Percentiles rank a stretch among this genome's conserved stretches.
Evolutionary conservation across 305 asterid genomes (phyloP).

Genomic region (Fraxinus dipetala): DNA sequence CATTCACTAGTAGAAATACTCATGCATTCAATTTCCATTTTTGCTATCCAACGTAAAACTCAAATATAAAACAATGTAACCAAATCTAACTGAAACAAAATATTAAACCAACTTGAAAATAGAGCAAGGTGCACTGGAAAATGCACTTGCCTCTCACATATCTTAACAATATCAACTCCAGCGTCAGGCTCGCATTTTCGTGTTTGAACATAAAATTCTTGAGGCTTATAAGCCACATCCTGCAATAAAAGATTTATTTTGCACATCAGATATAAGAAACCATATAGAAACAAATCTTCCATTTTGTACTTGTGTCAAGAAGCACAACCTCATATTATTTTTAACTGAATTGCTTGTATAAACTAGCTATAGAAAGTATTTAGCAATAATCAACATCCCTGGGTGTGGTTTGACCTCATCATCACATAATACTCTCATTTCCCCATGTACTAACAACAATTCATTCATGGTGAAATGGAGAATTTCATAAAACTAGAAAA

Average conservation of each 20-base stretch:
- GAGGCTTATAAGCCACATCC: conserved; percentile 96
- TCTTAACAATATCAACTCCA: conserved; percentile 62
- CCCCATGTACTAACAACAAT: neutral
- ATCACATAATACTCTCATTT: neutral
- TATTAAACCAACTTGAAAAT: neutral
- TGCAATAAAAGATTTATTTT: conserved; percentile 21
- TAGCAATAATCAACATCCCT: neutral
- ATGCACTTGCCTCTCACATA: conserved; percentile 71
- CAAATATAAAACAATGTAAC: neutral
- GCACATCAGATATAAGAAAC: neutral
- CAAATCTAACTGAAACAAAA: neutral
- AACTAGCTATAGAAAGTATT: neutral
- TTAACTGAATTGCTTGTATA: neutral
- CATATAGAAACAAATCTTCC: neutral
- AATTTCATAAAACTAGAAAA: neutral
- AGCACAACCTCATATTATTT: neutral
- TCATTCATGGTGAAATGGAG: neutral
- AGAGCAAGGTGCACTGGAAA: conserved; percentile 15
- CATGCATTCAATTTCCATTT: neutral
- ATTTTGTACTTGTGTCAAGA: neutral
- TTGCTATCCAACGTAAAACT: neutral
- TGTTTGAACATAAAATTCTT: conserved; percentile 71
- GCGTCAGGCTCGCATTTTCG: conserved; percentile 86
- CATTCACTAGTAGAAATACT: neutral
- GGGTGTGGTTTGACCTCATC: neutral